These are phyloP conservation scores for Kluyveromyces lactis DNA, from an alignment of 805 yeast genomes.

Conservation along the genomic window DNA sequence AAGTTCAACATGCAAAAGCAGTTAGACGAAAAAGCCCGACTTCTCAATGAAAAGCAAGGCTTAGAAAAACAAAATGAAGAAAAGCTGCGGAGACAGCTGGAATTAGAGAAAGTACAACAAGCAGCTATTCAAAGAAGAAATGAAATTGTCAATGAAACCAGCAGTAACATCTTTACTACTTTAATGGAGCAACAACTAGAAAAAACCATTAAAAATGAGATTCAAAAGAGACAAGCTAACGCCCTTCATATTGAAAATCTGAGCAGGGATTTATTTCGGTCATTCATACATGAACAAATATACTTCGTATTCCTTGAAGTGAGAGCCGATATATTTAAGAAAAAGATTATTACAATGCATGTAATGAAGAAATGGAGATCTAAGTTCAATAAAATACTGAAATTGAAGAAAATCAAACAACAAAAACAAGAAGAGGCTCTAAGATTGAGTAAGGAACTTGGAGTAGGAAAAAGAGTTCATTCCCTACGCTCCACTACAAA, in stretches of 20 bases:
- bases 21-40: too few relatives aligned
- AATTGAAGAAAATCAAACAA: conserved; percentile 26
- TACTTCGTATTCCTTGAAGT: conserved; percentile 36
- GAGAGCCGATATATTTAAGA: conserved; percentile 37
- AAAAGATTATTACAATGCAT: conserved; percentile 25
- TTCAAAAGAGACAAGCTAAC: conserved; percentile 6
- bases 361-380: conserved; percentile 29
- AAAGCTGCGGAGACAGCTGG: conserved; percentile 1
- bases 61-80: conserved; percentile 6
- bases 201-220: conserved; percentile 14
- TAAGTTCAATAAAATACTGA: conserved; percentile 20
- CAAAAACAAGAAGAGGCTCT: conserved; percentile 36
- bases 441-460: conserved; percentile 29
- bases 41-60: neutral
- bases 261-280: conserved; percentile 45
- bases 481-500: neutral
- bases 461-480: conserved; percentile 21
- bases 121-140: conserved; percentile 10
- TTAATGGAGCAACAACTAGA: conserved; percentile 12
- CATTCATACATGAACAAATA: conserved; percentile 53
- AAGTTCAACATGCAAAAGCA: too few relatives aligned
- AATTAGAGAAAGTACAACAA: neutral
- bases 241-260: conserved; percentile 17
- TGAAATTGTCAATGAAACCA: conserved; percentile 8
- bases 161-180: neutral